Conservation (phyloP, 176 grass and related monocot genomes). For the Stipa capillata region DNA sequence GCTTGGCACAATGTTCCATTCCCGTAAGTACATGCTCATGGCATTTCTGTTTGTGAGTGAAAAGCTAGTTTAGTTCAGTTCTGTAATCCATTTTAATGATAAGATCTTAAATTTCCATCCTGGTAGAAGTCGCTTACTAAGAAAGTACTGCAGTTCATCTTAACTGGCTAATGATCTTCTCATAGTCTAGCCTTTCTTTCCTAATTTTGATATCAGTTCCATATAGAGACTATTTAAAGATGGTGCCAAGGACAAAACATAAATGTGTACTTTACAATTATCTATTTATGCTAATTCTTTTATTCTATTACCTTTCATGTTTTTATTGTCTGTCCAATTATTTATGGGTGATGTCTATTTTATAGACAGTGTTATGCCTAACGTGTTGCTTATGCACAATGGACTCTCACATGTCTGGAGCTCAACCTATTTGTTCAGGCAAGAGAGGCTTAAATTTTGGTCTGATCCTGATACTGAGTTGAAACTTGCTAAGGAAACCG, state of each 20-base stretch:
- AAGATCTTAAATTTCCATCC: not conserved
- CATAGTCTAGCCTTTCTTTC: not conserved
- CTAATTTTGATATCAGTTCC: not conserved
- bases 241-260: not conserved
- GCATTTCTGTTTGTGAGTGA: not conserved
- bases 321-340: not conserved
- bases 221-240: not conserved
- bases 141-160: not conserved
- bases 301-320: not conserved
- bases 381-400: not conserved
- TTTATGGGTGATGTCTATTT: not conserved
- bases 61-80: not conserved
- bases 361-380: not conserved
- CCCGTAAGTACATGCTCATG: constrained; percentile 49
- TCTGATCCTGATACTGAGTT: constrained; percentile 91
- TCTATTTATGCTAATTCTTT: not conserved
- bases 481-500: constrained; percentile 82
- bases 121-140: not conserved
- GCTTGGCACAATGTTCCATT: constrained; percentile 92
- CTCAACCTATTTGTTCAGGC: constrained; percentile 32
- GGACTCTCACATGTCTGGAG: constrained; percentile 8
- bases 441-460: constrained; percentile 95
- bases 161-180: not conserved
- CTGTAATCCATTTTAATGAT: not conserved
- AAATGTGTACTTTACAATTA: not conserved